A percentile compares a stretch with the other conserved stretches of the same genome.
Conservation (phyloP, 1,284 basidiomycete species). For the Wolfiporia cocos region DNA sequence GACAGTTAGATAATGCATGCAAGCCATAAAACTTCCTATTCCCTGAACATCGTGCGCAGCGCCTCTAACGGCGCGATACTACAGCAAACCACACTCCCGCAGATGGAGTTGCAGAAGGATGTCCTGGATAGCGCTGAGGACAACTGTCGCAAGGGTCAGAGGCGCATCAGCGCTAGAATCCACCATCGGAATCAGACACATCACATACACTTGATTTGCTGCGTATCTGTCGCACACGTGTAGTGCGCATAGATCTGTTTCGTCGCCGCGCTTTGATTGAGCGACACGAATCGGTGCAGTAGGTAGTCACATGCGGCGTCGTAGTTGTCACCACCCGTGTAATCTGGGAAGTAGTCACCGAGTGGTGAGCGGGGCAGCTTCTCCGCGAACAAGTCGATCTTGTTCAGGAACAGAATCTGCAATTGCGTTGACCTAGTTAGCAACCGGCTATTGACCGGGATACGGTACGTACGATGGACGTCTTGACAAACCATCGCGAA, state of each 20-base stretch:
- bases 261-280: conserved; percentile 83
- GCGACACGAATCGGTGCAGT: conserved; percentile 78
- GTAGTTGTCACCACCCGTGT: conserved; percentile 76
- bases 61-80: conserved; percentile 13
- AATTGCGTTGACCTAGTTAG: conserved; percentile 5
- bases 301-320: conserved; percentile 84
- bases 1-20: conserved; percentile 13
- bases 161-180: not conserved
- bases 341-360: conserved; percentile 87
- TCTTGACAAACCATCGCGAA: conserved; percentile 90
- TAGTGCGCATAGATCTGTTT: conserved; percentile 89
- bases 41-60: conserved; percentile 1
- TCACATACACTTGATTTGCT: conserved; percentile 79
- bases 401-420: conserved; percentile 87
- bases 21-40: conserved; percentile 2
- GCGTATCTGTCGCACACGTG: conserved; percentile 86
- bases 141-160: conserved; percentile 42
- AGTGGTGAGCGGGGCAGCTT: conserved; percentile 88
- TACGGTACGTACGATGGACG: conserved; percentile 58
- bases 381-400: conserved; percentile 95
- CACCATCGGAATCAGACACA: conserved; percentile 1
- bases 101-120: conserved; percentile 80
- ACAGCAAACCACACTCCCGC: conserved; percentile 82
- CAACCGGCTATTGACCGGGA: not conserved
- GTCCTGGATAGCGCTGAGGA: conserved; percentile 77